These are phyloP conservation scores for Xylariaceae sp. DNA, from an alignment of 2,329 filamentous ascomycete genomes.

Conservation along the genomic window DNA sequence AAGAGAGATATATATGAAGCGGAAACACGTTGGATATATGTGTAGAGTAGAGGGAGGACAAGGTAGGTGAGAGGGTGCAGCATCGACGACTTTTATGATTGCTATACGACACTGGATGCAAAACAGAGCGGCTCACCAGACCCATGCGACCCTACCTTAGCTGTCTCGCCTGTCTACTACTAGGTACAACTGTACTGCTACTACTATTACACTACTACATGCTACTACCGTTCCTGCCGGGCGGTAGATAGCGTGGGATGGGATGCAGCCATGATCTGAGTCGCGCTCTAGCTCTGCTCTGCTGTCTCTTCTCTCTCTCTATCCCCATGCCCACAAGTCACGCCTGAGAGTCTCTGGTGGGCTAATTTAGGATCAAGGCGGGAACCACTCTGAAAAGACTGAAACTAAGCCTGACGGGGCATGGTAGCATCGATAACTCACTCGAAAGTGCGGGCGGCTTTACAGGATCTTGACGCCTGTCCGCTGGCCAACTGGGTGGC, in stretches of 20 bases:
- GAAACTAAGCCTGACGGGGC: no score
- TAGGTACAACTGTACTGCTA: no score
- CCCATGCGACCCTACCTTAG: background rate
- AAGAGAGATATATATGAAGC: slow-evolving; percentile 15
- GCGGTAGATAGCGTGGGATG: slow-evolving; percentile 11
- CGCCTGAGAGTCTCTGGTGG: no score
- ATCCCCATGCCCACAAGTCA: no score
- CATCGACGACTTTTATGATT: slow-evolving; percentile 13
- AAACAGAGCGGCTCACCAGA: slow-evolving; percentile 1
- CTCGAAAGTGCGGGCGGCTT: background rate
- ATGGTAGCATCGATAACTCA: no score
- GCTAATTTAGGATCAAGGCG: slow-evolving; percentile 5
- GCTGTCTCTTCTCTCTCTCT: no score
- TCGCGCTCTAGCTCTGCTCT: no score
- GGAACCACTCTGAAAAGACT: no score
- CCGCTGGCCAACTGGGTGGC: background rate
- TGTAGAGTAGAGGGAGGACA: slow-evolving; percentile 4
- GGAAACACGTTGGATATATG: slow-evolving; percentile 8
- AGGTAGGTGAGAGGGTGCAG: slow-evolving; percentile 14
- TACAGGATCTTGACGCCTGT: background rate
- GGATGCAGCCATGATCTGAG: no score
- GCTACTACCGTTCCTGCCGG: slow-evolving; percentile 7
- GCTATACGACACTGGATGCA: slow-evolving; percentile 16
- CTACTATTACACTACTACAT: background rate
- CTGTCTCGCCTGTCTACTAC: no score